Evolutionary conservation across 768 basidiomycete genomes (phyloP).

Genomic region (Trametes sanguinea): DNA sequence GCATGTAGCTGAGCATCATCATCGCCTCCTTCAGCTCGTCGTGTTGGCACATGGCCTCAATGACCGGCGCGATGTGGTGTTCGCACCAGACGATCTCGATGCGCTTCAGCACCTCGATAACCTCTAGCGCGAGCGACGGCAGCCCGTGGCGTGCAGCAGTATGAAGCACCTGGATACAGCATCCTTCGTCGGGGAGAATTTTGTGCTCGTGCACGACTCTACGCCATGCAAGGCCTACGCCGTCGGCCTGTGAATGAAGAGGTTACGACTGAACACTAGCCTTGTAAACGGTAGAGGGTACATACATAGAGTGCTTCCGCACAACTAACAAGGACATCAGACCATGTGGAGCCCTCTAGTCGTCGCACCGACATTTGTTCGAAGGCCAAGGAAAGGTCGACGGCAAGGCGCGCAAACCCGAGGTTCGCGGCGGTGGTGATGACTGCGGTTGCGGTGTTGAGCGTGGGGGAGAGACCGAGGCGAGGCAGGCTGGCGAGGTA

Average conservation of each 20-base stretch:
- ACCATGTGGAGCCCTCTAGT: constrained; percentile 60
- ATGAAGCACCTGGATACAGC: constrained; percentile 67
- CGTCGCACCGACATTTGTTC: constrained; percentile 57
- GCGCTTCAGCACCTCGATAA: constrained; percentile 54
- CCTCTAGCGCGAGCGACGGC: constrained; percentile 67
- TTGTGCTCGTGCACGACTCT: constrained; percentile 52
- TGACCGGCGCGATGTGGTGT: constrained; percentile 74
- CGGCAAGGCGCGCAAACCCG: constrained; percentile 63
- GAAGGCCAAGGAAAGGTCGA: constrained; percentile 66
- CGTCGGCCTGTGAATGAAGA: constrained; percentile 53
- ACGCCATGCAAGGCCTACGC: constrained; percentile 64
- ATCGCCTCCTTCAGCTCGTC: constrained; percentile 65
- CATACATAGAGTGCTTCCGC: constrained; percentile 71
- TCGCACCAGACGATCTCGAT: constrained; percentile 57
- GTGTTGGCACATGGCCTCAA: constrained; percentile 70
- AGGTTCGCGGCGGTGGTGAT: constrained; percentile 54
- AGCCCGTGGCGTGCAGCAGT: constrained; percentile 75
- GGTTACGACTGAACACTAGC: neutral
- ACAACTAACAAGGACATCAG: constrained; percentile 63
- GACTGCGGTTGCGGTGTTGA: constrained; percentile 51
- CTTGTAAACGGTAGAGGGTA: constrained; percentile 14
- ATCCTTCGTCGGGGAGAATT: constrained; percentile 72
- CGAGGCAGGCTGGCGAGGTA: constrained; percentile 59
- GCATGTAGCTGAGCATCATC: constrained; percentile 59
- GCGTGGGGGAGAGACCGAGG: constrained; percentile 50